Conservation (phyloP, 129 eudicot genomes). For the Tagetes erecta region DNA sequence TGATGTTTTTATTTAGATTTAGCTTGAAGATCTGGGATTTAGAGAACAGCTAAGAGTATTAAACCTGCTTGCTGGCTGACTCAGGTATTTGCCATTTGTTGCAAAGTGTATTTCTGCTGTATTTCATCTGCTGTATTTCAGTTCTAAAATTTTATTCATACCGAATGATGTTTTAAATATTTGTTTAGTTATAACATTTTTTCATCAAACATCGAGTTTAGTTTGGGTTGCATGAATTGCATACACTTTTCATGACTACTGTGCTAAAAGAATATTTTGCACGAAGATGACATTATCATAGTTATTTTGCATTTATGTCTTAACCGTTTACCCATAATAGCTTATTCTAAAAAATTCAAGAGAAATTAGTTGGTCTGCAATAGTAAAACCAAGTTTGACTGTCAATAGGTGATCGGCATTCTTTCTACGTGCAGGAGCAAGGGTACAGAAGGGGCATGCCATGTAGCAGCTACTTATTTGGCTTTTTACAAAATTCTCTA, state of each 20-base stretch:
- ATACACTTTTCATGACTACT: not conserved
- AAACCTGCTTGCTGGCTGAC: constrained; percentile 20
- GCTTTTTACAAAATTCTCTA: no score
- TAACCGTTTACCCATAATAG: not conserved
- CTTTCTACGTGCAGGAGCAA: constrained; percentile 9
- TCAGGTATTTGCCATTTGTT: constrained; percentile 12
- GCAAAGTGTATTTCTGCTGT: no score
- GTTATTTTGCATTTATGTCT: not conserved
- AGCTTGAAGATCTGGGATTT: constrained; percentile 25
- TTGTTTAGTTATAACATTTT: not conserved
- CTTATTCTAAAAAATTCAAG: not conserved
- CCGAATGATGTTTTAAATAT: not conserved
- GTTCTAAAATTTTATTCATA: not conserved
- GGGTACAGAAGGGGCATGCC: not conserved
- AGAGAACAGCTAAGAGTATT: constrained; percentile 19
- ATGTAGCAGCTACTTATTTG: not conserved
- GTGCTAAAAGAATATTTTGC: not conserved
- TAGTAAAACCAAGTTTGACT: not conserved
- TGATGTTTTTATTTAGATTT: constrained; percentile 25
- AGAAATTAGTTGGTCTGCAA: no score
- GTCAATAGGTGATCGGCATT: not conserved
- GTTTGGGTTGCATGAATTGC: not conserved
- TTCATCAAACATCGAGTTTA: not conserved
- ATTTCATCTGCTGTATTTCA: constrained; percentile 13
- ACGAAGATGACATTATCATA: not conserved